Evolutionary conservation across 2,329 filamentous ascomycete genomes (phyloP), one percentile per base, ranked within the genome.

Genomic region (Iodosphaeria phyllophila): DNA sequence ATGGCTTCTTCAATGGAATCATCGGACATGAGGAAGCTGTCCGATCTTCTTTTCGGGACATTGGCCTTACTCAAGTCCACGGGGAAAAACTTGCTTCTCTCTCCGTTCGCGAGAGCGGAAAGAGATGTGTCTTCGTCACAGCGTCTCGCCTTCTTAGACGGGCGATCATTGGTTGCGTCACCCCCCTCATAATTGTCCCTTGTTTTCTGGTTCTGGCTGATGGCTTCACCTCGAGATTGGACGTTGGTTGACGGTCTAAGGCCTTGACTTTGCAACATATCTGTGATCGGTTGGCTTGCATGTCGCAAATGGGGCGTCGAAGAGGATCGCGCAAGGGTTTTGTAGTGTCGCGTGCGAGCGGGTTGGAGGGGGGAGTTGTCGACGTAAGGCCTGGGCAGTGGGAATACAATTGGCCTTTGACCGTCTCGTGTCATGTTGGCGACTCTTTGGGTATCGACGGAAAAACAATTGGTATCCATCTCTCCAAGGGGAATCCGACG

Each of bases 391-490:
- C 65, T 50, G 1, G 65, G 65, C 6, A 71, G 47, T 3, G 65
- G 65, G 30, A 66, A 70, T 0, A 71, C 62, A 2, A 64, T 55
- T 3, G 64, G 60, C 5, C 56, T 56, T 17, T 58, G 40, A 4
- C 56, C 62, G 28, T 57, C 56, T 13, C 54, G 47, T 1, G 60
- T 63, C 28, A 64, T 44, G 27, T 48, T 49, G n/a, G 56, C 49
- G 30, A 62, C 46, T 31, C 54, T 48, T 15, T 57, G 42, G 9
- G 54, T 48, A 29, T 70, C 58, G 8, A 66, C 50, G 9, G 55
- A 47, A 35, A 71, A 71, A 39, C 62, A 69, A 32, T 71, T 71
- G 19, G 60, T 50, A 25, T 70, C 64, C 65, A 71, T 71, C 36
- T 66, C 62, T n/a, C 58, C 65, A 37, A 71, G 57, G 0, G 65